Base-by-base conservation (phyloP, 2,329 filamentous ascomycete species). In the Saccharata proteae region DNA sequence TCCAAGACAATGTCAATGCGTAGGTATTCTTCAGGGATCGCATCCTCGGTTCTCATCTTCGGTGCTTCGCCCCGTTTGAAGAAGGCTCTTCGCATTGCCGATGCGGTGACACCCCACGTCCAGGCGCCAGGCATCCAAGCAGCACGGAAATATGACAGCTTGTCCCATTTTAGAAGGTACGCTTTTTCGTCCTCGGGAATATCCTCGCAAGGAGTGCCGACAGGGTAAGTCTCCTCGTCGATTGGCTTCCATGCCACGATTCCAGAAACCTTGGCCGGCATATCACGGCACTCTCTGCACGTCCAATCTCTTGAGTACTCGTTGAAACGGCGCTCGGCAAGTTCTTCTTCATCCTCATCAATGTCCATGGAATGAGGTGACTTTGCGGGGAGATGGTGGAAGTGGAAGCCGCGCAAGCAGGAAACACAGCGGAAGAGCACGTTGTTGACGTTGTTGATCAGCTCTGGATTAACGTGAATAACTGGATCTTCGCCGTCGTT, bases 161-260 rank as follows among this genome's bases (percentile, higher is more conserved):
- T 64, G 26, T 80, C 74, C 83, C 86, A 96, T 50, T 90, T 93
- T 44, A 98, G 61, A 3, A 98, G 69, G 47, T 96, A 98, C 43
- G 94, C 84, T 41, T 86, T 86, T n/a, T 80, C 66, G 33, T 84
- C 79, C 46, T 90, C 79, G 8, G 59, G 54, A n/a, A 82, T 58
- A 32, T 70, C 58, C 16, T 72, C 58, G 28, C 66, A 64, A 1
- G 61, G 58, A 31, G 66, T 61, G 2, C 67, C 71, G 4, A 63
- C 48, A 10, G 58, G 53, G 43, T 78, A 77, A 2, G 55, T 57
- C 9, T 72, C 62, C 15, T 69, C 59, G 43, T 80, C 61, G 1
- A 63, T 52, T 1, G 84, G 84, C 37, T 88, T 75, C 90, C 90
- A 98, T 10, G 88, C 85, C 32, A 96, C 77, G 5, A 98, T 56